phyloP scores from a whole-genome alignment of 2,329 filamentous ascomycete genomes.

The Madurella fahalii region DNA sequence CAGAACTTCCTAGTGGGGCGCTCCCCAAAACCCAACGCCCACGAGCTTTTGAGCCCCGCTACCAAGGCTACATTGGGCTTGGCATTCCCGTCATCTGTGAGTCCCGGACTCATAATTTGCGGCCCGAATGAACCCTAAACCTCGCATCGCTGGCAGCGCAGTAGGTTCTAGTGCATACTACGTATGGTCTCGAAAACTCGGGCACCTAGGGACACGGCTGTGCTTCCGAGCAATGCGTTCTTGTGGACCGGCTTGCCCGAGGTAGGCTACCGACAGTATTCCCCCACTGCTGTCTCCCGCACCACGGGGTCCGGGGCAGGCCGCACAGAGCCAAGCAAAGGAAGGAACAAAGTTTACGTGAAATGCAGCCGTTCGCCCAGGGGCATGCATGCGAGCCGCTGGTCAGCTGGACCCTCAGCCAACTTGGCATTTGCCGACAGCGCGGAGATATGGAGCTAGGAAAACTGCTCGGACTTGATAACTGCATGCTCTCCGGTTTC shows the following conservation, averaged over 20 bases:
- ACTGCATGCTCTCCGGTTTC: conserved; percentile 8
- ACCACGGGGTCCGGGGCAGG: background rate
- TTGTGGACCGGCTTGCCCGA: background rate
- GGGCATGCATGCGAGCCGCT: background rate
- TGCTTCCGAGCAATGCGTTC: background rate
- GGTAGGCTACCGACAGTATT: background rate
- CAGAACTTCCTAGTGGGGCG: too few species aligned
- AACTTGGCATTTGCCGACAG: conserved; percentile 9
- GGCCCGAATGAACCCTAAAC: too few species aligned
- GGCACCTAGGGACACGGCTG: background rate
- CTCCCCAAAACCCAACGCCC: too few species aligned
- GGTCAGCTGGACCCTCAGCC: conserved; percentile 7
- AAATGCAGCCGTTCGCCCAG: background rate
- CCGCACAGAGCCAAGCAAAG: background rate
- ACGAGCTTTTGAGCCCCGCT: too few species aligned
- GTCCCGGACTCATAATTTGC: too few species aligned
- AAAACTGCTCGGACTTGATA: background rate
- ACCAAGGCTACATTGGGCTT: too few species aligned
- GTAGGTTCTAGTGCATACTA: too few species aligned
- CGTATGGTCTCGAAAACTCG: background rate
- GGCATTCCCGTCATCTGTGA: too few species aligned
- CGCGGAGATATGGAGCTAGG: conserved; percentile 3
- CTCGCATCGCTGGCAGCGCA: too few species aligned
- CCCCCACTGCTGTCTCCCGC: too few species aligned
- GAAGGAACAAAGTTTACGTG: background rate